Evolutionary conservation across 768 basidiomycete genomes (phyloP), one percentile per base, ranked within the genome.

Genomic region (Termitomyces sp.): DNA sequence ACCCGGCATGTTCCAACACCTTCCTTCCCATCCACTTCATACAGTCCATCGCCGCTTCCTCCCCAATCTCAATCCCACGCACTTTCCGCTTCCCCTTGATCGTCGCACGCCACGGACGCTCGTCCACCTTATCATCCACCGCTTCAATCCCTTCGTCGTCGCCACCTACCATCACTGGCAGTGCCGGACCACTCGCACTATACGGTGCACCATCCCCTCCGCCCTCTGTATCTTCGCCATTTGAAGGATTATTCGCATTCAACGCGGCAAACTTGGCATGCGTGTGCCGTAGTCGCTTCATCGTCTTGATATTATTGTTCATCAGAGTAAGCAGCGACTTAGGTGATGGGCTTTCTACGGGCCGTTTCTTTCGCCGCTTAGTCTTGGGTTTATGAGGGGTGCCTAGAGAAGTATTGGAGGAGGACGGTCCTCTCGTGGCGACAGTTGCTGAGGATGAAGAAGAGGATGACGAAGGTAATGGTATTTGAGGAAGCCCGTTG

Each of bases 1-100:
- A 97, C 2, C 94, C 94, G 49, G 81, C 79, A 75, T 97, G 95
- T 64, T 96, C 93, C 64, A 97, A 66, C 51, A 96, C 78, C 74
- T 91, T 93, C 54, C 75, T 73, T 24, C 81, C 77, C 80, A 84
- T 82, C 90, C 86, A 92, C 62, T 78, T 75, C 65, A 88, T 66
- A 72, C 87, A 94, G 55, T 84, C 79, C 45, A 74, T 70, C 8
- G 87, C 85, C 57, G 78, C 84, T 56, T 76, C 72, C 58, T 79
- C 79, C 1, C 86, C 88, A 28, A 91, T 68, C 56, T 87, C 88
- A 42, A 81, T 63, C 12, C 75, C 77, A 37, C 62, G 62, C 36
- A 62, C 60, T 50, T 67, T 67, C 53, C 61, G 59, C 59, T 71
- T 71, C 51, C 65, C 66, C 47, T 70, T 70, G 18, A 66, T 60